Percentiles rank a stretch among this genome's conserved stretches.
Evolutionary conservation across 2,329 filamentous ascomycete genomes (phyloP).

Genomic region (Pestalotiopsis sp.): DNA sequence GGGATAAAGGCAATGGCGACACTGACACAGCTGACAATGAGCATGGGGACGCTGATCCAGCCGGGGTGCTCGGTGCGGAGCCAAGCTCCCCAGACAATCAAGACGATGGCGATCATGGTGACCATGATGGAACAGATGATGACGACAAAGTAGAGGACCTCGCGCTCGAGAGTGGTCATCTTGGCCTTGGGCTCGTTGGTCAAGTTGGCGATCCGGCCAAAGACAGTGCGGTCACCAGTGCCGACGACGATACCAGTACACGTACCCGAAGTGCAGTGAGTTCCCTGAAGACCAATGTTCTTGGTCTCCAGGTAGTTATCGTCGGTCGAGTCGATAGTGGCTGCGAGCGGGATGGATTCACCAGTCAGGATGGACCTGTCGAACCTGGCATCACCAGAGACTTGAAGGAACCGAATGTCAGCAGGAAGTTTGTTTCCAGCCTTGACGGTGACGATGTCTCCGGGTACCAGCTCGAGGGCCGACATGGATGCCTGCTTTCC

Average conservation of each 20-base stretch:
- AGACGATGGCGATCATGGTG: constrained; percentile 64
- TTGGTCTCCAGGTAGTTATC: constrained; percentile 77
- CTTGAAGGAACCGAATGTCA: constrained; percentile 70
- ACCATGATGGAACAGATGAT: constrained; percentile 72
- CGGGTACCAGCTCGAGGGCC: constrained; percentile 68
- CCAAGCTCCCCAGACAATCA: constrained; percentile 72
- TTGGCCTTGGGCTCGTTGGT: constrained; percentile 70
- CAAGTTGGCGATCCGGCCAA: constrained; percentile 74
- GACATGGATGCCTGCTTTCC: constrained; percentile 50
- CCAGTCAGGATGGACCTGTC: constrained; percentile 75
- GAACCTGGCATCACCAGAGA: constrained; percentile 70
- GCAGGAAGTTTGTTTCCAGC: constrained; percentile 75
- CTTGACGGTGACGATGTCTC: constrained; percentile 70
- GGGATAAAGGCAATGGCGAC: constrained; percentile 76
- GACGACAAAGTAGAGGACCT: constrained; percentile 72
- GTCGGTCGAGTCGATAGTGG: constrained; percentile 59
- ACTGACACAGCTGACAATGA: constrained; percentile 75
- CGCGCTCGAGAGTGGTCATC: constrained; percentile 71
- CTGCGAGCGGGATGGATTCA: constrained; percentile 50
- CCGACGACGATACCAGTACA: constrained; percentile 70
- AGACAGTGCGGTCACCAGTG: constrained; percentile 74
- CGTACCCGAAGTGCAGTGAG: constrained; percentile 66
- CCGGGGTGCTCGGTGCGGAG: constrained; percentile 66
- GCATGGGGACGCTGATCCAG: constrained; percentile 72
- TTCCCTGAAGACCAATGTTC: constrained; percentile 78